Evolutionary conservation across 345 rosid species (phyloP).

Genomic region (Salix caprea): DNA sequence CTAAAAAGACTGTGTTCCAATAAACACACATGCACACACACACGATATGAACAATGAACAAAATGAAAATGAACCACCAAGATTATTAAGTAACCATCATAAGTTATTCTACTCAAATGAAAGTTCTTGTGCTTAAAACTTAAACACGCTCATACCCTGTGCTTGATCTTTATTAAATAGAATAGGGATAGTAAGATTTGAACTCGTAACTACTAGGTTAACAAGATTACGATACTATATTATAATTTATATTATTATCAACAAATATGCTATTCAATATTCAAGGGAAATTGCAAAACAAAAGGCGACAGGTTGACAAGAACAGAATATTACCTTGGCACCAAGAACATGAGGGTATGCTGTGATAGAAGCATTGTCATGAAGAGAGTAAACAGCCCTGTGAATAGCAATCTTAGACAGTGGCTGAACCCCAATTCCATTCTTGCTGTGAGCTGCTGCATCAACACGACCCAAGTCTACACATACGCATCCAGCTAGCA

Average conservation of each 20-base stretch:
- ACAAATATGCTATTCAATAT: neutral
- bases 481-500: neutral
- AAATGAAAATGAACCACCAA: too few relatives aligned
- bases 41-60: too few relatives aligned
- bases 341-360: conserved; percentile 20
- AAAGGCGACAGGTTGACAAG: neutral
- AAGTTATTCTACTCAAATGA: too few relatives aligned
- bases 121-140: too few relatives aligned
- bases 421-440: conserved; percentile 8
- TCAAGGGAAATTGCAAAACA: neutral
- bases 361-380: conserved; percentile 21
- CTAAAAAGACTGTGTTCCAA: neutral
- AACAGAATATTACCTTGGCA: neutral
- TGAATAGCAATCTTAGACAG: conserved; percentile 22
- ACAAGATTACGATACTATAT: too few relatives aligned
- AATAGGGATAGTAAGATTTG: too few relatives aligned
- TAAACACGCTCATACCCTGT: too few relatives aligned
- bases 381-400: conserved; percentile 17
- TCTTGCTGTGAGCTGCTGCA: neutral
- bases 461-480: neutral
- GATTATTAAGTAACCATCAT: too few relatives aligned
- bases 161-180: too few relatives aligned
- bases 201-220: too few relatives aligned
- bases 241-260: too few relatives aligned
- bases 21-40: neutral